Evolutionary conservation across 805 yeast species (phyloP).

Genomic region (Candida gorgasii): DNA sequence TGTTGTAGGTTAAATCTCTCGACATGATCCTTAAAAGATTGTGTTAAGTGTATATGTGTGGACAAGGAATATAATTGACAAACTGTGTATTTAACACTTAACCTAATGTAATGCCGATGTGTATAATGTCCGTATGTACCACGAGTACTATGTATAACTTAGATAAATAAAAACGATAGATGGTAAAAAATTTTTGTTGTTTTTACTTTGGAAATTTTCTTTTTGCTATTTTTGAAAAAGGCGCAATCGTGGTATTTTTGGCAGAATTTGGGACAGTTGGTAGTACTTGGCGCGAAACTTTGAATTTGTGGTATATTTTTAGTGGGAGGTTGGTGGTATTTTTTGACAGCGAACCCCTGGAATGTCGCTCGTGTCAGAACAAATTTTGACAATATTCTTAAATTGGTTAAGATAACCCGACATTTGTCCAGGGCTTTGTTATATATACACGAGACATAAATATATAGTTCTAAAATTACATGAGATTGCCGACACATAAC

Average conservation of each 20-base stretch:
- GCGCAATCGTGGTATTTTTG: slow-evolving; percentile 8
- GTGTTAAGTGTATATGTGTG: not conserved
- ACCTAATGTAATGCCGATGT: not conserved
- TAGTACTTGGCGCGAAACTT: not conserved
- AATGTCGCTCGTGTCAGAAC: not conserved
- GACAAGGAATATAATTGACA: no score
- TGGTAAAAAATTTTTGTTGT: slow-evolving; percentile 5
- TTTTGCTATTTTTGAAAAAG: slow-evolving; percentile 9
- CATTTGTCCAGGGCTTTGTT: not conserved
- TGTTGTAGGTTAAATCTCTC: slow-evolving; percentile 35
- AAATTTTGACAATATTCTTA: not conserved
- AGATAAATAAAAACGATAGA: not conserved
- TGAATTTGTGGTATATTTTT: no score
- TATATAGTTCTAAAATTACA: no score
- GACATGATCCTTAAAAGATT: slow-evolving; percentile 12
- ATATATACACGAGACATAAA: not conserved
- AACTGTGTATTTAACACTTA: no score
- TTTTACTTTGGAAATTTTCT: slow-evolving; percentile 6
- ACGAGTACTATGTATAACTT: not conserved
- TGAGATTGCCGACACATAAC: no score
- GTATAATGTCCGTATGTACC: not conserved
- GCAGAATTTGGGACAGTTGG: not conserved
- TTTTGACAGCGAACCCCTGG: slow-evolving; percentile 1
- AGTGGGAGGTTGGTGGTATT: not conserved
- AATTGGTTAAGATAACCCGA: not conserved